Conservation (phyloP, 176 grass and related monocot genomes). For the Hsuehochloa calcarea region DNA sequence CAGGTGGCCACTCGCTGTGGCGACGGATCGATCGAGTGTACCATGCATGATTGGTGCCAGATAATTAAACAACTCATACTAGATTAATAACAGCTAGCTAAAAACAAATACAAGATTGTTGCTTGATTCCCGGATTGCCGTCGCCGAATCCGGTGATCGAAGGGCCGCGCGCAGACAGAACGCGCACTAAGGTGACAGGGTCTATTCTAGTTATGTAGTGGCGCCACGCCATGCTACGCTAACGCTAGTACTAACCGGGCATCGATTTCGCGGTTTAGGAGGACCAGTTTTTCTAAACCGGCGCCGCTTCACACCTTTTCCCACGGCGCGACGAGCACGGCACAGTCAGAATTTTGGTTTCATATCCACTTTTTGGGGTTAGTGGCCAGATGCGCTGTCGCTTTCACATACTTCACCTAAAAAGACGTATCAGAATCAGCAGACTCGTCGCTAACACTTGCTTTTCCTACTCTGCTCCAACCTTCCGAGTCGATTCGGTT, state of each 20-base stretch:
- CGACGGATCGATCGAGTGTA: neutral
- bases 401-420: constrained; percentile 15
- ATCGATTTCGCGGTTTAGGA: neutral
- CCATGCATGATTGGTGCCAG: constrained; percentile 36
- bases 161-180: constrained; percentile 44
- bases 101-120: neutral
- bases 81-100: neutral
- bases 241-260: neutral
- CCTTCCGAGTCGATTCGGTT: neutral
- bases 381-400: constrained; percentile 25
- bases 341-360: neutral
- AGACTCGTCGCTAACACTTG: neutral
- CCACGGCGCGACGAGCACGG: neutral
- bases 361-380: neutral
- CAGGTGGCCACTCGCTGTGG: constrained; percentile 20
- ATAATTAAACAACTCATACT: neutral
- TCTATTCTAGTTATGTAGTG: neutral
- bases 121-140: neutral
- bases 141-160: constrained; percentile 18
- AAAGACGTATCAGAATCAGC: constrained; percentile 25
- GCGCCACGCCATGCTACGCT: neutral
- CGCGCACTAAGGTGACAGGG: constrained; percentile 48
- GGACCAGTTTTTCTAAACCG: constrained; percentile 31
- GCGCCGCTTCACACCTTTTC: constrained; percentile 21
- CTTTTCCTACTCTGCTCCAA: neutral